phyloP scores from a whole-genome alignment of 2,329 filamentous ascomycete species.

The Pestalotiopsis fici region DNA sequence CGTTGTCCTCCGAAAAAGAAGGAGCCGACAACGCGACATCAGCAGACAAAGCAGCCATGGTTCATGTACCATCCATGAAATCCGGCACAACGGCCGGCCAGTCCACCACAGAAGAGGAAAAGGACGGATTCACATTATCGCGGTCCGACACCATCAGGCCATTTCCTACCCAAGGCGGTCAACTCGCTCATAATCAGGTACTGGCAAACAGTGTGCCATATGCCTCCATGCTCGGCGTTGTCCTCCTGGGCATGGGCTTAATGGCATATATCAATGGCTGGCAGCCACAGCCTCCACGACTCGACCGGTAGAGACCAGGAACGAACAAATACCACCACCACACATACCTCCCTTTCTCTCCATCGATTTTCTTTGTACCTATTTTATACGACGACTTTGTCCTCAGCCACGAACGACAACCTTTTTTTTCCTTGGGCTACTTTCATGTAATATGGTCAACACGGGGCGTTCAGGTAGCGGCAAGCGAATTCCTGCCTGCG shows the following conservation, averaged over 20 bases:
- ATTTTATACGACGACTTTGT: slow-evolving; percentile 5
- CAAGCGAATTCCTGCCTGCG: neutral
- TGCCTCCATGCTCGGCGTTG: slow-evolving; percentile 80
- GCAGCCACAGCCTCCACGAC: slow-evolving; percentile 52
- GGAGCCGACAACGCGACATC: slow-evolving; percentile 16
- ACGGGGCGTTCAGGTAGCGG: slow-evolving; percentile 3
- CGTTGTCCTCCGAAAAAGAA: slow-evolving; percentile 31
- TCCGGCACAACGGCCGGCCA: slow-evolving; percentile 16
- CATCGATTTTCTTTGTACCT: slow-evolving; percentile 6
- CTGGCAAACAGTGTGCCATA: slow-evolving; percentile 68
- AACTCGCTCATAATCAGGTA: slow-evolving; percentile 43
- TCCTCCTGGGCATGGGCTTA: slow-evolving; percentile 77
- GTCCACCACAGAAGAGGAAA: slow-evolving; percentile 31
- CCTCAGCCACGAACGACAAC: neutral
- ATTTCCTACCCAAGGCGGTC: slow-evolving; percentile 37
- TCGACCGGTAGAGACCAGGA: slow-evolving; percentile 28
- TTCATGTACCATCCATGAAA: slow-evolving; percentile 23
- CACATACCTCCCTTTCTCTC: slow-evolving; percentile 10
- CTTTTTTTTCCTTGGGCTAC: neutral
- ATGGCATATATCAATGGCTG: slow-evolving; percentile 88
- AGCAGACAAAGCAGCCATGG: slow-evolving; percentile 17
- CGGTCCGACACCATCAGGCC: slow-evolving; percentile 52
- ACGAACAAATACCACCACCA: neutral
- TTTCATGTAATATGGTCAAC: slow-evolving; percentile 4
- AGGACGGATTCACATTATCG: slow-evolving; percentile 45